Evolutionary conservation across 805 yeast genomes (phyloP).

Genomic region (Diddensiella caesifluorescens): DNA sequence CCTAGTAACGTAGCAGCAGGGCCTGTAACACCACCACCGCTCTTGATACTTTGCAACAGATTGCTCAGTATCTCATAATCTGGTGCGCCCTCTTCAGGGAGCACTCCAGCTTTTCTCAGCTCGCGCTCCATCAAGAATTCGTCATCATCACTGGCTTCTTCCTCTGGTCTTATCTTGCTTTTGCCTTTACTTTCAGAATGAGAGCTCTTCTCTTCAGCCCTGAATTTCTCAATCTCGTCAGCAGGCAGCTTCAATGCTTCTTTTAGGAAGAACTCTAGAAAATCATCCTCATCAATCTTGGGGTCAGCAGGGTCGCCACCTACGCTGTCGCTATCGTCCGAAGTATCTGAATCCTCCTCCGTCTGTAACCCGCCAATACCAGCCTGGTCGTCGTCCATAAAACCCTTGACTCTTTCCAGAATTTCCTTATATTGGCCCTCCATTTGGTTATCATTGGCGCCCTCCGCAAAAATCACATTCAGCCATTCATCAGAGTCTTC

Average conservation of each 20-base stretch:
- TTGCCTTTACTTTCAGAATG: too few relatives aligned
- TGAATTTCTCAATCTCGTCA: slow-evolving; percentile 40
- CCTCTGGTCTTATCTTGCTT: neutral
- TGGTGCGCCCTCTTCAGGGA: slow-evolving; percentile 9
- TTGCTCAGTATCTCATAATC: slow-evolving; percentile 22
- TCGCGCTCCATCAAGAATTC: slow-evolving; percentile 17
- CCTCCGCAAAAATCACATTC: slow-evolving; percentile 16
- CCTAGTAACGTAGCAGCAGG: slow-evolving; percentile 36
- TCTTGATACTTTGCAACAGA: slow-evolving; percentile 28
- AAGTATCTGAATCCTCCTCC: slow-evolving; percentile 21
- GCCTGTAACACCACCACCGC: slow-evolving; percentile 31
- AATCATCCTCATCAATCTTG: slow-evolving; percentile 61
- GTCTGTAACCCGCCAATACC: slow-evolving; percentile 22
- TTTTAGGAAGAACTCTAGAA: slow-evolving; percentile 56
- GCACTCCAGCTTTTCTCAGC: slow-evolving; percentile 14
- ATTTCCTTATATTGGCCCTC: slow-evolving; percentile 12
- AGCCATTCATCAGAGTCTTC: slow-evolving; percentile 25
- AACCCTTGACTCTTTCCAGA: slow-evolving; percentile 12
- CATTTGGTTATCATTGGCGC: slow-evolving; percentile 4
- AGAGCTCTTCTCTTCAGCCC: slow-evolving; percentile 21
- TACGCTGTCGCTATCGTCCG: slow-evolving; percentile 22
- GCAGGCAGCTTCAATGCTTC: slow-evolving; percentile 48
- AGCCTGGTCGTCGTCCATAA: slow-evolving; percentile 13
- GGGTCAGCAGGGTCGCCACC: slow-evolving; percentile 25
- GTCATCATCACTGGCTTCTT: slow-evolving; percentile 20